Evolutionary conservation across 2,329 filamentous ascomycete genomes (phyloP), one percentile per base, ranked within the genome.

Genomic region (Aureobasidium subglaciale): DNA sequence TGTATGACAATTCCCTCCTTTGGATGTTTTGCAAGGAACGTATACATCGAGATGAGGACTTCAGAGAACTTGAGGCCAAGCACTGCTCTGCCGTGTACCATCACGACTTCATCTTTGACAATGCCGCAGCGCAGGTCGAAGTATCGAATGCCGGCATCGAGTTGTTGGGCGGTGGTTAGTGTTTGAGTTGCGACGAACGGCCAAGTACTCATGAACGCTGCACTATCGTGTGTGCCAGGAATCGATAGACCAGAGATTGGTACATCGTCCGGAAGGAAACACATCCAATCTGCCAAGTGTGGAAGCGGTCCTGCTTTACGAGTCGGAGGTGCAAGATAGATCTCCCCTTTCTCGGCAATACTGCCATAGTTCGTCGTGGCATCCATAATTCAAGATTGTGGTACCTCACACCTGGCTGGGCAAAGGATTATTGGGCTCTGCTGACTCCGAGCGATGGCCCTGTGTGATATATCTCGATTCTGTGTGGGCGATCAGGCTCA

Each of bases 61-160:
- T 61, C 57, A 22, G 60, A 55, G 11, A 70, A 58, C n/a, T 58
- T 60, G 5, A 70, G 58, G 37, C 68, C 63, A 1, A 70, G 61
- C 10, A 64, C 54, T 27, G 63, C 61, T 11, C 59, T 54, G 30
- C 68, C 68, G 48, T 70, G 68, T n/a, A 69, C 67, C 68, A 70
- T 70, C 58, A 67, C 64, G 1, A 66, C 53, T 9, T 62, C 53
- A 49, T 69, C 62, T n/a, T 62, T 57, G 25, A 61, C 59, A 11
- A 70, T 58, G 2, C 67, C 68, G 58, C 65, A 68, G 15, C 68
- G 67, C 5, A 70, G 61, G 55, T 70, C 68, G 40, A 70, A 68
- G 61, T 68, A 70, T 16, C 68, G 62, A 49, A 70, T 68, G 4
- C 68, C 68, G 34, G 63, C 59, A 37, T 65, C 57, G 30, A 70